These are phyloP conservation scores for Eruca vesicaria DNA, from an alignment of 441 rosid genomes.

Conservation along the genomic window DNA sequence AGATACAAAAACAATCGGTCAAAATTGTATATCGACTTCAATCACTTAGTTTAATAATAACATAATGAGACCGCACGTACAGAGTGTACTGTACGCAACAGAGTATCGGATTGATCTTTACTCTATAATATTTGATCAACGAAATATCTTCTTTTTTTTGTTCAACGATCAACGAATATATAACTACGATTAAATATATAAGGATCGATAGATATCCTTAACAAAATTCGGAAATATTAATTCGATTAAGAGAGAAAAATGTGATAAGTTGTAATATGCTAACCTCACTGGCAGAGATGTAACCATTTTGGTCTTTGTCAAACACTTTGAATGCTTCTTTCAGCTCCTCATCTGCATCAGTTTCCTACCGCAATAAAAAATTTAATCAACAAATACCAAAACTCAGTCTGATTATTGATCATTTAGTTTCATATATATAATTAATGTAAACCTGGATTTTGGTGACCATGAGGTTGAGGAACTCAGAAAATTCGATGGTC, in stretches of 20 bases:
- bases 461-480: slow-evolving; percentile 66
- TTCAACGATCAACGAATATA: no score
- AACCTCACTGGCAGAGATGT: slow-evolving; percentile 71
- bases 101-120: background rate
- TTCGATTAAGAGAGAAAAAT: background rate
- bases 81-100: background rate
- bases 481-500: slow-evolving; percentile 74
- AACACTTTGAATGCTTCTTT: slow-evolving; percentile 69
- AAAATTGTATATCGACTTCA: no score
- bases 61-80: slow-evolving; percentile 9
- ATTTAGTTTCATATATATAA: background rate
- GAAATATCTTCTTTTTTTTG: no score
- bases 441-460: slow-evolving; percentile 52
- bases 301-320: slow-evolving; percentile 79
- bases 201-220: background rate
- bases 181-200: background rate
- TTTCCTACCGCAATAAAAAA: background rate
- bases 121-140: background rate
- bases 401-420: background rate
- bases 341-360: slow-evolving; percentile 54
- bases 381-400: background rate
- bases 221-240: background rate
- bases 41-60: no score
- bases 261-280: background rate
- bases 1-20: no score